Percentiles rank a stretch among this genome's conserved stretches.
Conservation (phyloP, 2,329 filamentous ascomycete species). For the Penicillium oxalicum region DNA sequence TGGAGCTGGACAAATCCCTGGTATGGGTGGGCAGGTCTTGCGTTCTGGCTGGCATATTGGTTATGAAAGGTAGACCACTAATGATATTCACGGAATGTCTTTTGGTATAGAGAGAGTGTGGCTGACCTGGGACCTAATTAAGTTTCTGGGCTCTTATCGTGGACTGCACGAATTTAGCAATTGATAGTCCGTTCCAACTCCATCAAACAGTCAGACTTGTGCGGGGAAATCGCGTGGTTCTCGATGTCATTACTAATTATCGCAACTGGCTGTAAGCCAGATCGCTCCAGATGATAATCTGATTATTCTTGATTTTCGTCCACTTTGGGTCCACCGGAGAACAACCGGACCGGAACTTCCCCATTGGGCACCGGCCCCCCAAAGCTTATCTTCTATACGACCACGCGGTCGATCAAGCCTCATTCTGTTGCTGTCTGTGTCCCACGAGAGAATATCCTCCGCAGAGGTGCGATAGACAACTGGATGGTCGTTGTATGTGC, state of each 20-base stretch:
- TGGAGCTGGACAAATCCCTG: background rate
- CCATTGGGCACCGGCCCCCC: background rate
- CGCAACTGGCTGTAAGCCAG: background rate
- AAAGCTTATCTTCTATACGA: background rate
- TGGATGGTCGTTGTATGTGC: background rate
- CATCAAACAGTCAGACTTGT: no score
- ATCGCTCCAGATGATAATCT: background rate
- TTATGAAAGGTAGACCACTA: background rate
- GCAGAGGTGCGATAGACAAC: no score
- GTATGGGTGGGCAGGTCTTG: background rate
- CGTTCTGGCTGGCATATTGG: constrained; percentile 1
- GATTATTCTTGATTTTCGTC: no score
- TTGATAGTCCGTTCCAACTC: no score
- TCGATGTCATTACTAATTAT: background rate
- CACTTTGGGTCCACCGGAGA: no score
- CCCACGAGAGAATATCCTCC: no score
- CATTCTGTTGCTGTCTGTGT: no score
- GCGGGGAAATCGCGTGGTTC: no score
- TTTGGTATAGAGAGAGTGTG: background rate
- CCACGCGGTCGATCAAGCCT: no score
- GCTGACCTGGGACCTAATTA: background rate
- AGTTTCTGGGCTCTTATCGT: background rate
- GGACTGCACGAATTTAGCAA: no score
- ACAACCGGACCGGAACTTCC: background rate
- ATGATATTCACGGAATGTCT: no score